These are phyloP conservation scores for Meira nashicola DNA, from an alignment of 1,284 basidiomycete species.

Conservation along the genomic window DNA sequence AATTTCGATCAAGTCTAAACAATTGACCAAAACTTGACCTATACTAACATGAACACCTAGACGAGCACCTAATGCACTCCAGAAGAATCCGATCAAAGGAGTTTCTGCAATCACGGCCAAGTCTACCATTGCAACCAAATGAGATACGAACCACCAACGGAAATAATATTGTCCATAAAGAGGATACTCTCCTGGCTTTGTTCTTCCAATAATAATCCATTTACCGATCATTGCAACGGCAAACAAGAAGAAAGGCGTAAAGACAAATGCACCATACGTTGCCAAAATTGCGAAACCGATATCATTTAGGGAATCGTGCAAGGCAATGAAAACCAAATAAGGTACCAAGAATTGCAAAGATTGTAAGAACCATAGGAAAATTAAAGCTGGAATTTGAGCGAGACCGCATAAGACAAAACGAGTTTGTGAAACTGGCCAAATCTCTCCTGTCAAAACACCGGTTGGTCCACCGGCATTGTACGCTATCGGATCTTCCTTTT, in stretches of 20 bases:
- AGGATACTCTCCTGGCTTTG: slow-evolving; percentile 10
- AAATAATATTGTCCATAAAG: slow-evolving; percentile 14
- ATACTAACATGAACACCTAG: slow-evolving; percentile 7
- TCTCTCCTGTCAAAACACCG: neutral
- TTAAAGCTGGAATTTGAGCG: slow-evolving; percentile 6
- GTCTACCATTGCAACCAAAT: slow-evolving; percentile 5
- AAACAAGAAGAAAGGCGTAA: slow-evolving; percentile 1
- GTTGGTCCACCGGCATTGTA: slow-evolving; percentile 5
- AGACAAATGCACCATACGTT: slow-evolving; percentile 11
- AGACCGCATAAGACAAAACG: slow-evolving; percentile 9
- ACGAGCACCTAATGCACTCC: slow-evolving; percentile 9
- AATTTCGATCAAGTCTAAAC: slow-evolving; percentile 12
- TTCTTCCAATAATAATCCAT: slow-evolving; percentile 11
- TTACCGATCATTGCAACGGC: slow-evolving; percentile 9
- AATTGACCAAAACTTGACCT: neutral
- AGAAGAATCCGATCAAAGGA: neutral
- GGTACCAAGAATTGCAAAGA: slow-evolving; percentile 12
- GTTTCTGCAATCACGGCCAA: neutral
- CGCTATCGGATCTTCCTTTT: neutral
- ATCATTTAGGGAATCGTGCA: neutral
- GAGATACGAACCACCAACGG: slow-evolving; percentile 13
- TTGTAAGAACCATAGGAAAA: slow-evolving; percentile 13
- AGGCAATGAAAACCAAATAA: slow-evolving; percentile 12
- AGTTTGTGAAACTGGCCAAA: slow-evolving; percentile 8
- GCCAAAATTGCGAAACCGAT: slow-evolving; percentile 6